These are phyloP conservation scores for Elaeis oleifera DNA, from an alignment of 202 grass and related monocot species.

Conservation along the genomic window DNA sequence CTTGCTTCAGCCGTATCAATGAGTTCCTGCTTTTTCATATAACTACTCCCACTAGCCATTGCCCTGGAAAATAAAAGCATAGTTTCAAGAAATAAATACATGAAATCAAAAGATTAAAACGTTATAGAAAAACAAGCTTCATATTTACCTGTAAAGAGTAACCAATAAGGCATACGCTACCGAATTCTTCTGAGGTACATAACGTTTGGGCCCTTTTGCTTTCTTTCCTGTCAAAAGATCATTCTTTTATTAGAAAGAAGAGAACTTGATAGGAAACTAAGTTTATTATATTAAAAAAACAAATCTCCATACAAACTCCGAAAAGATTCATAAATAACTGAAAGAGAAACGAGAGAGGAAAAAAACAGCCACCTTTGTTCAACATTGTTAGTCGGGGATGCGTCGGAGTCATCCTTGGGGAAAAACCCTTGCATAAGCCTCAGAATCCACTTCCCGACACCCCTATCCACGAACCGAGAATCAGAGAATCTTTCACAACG, in stretches of 20 bases:
- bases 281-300: not conserved
- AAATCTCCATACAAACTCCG: not conserved
- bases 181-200: conserved; percentile 57
- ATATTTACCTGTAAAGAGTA: conserved; percentile 52
- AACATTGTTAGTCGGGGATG: conserved; percentile 24
- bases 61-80: conserved; percentile 28
- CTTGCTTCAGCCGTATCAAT: conserved; percentile 83
- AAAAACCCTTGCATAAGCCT: conserved; percentile 52
- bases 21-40: conserved; percentile 78
- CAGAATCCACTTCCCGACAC: conserved; percentile 55
- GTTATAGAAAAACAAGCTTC: not conserved
- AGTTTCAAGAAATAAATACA: not conserved
- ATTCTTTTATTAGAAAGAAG: not conserved
- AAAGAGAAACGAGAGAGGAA: not conserved
- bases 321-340: not conserved
- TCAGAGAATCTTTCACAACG: not conserved
- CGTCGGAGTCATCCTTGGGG: conserved; percentile 22
- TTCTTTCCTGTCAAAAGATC: conserved; percentile 49
- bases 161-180: conserved; percentile 71
- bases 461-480: conserved; percentile 32
- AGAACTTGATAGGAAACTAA: no score
- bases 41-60: conserved; percentile 38
- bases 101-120: not conserved
- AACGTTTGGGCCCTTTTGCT: conserved; percentile 33
- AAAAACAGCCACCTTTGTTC: conserved; percentile 23